These are phyloP conservation scores for Carallia pectinifolia DNA, from an alignment of 345 rosid genomes.

Conservation along the genomic window DNA sequence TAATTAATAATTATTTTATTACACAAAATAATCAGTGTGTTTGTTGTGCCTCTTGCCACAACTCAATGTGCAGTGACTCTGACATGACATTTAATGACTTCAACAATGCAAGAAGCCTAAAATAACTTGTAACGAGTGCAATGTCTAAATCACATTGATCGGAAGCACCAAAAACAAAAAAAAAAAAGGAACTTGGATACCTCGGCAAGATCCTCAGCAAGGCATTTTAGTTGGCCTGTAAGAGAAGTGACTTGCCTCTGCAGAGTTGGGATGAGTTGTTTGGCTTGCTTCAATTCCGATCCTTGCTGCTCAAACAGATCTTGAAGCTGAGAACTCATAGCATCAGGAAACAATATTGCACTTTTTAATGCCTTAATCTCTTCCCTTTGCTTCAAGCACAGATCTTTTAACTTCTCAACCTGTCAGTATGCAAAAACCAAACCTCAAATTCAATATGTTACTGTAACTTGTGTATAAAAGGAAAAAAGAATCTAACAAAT, in stretches of 20 bases:
- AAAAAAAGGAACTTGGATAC: constrained; percentile 27
- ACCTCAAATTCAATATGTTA: too few species aligned
- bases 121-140: too few species aligned
- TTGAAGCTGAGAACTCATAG: constrained; percentile 53
- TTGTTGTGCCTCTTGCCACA: too few species aligned
- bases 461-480: too few species aligned
- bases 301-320: constrained; percentile 55
- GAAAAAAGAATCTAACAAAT: too few species aligned
- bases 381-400: constrained; percentile 85
- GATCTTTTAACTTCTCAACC: constrained; percentile 91
- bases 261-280: constrained; percentile 68
- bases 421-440: constrained; percentile 26
- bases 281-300: constrained; percentile 75
- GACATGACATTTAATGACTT: too few species aligned
- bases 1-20: too few species aligned
- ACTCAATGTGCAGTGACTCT: not conserved
- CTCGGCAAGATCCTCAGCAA: constrained; percentile 83
- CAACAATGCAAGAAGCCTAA: too few species aligned
- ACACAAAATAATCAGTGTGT: too few species aligned
- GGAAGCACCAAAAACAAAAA: not conserved
- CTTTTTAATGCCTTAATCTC: constrained; percentile 77
- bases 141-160: not conserved
- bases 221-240: constrained; percentile 76
- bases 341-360: constrained; percentile 78
- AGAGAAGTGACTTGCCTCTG: constrained; percentile 87